A percentile compares a stretch with the other conserved stretches of the same genome.
These are phyloP conservation scores for Citrus inodora DNA, from an alignment of 345 rosid species.

Conservation along the genomic window DNA sequence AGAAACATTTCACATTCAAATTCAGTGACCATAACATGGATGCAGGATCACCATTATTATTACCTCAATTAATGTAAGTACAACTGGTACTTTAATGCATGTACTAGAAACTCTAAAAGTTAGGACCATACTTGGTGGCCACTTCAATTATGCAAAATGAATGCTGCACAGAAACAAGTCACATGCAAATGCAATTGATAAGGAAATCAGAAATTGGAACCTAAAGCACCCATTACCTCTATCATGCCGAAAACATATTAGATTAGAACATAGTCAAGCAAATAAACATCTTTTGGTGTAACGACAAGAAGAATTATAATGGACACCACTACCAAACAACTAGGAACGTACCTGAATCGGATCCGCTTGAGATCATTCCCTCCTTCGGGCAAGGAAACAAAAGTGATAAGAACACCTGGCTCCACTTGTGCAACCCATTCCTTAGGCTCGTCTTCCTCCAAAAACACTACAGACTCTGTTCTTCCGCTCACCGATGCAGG, in stretches of 20 bases:
- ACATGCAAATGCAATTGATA: slow-evolving; percentile 13
- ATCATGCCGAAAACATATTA: not conserved
- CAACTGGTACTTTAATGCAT: not conserved
- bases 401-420: slow-evolving; percentile 95
- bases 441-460: slow-evolving; percentile 92
- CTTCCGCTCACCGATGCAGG: slow-evolving; percentile 83
- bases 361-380: slow-evolving; percentile 93
- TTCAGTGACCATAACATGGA: not conserved
- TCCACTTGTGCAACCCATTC: slow-evolving; percentile 99
- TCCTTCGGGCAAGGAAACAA: slow-evolving; percentile 82
- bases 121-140: slow-evolving; percentile 19
- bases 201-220: not conserved
- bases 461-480: slow-evolving; percentile 68
- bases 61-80: not conserved
- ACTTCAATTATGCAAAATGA: slow-evolving; percentile 8
- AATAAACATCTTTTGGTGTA: slow-evolving; percentile 2
- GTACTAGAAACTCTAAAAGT: slow-evolving; percentile 5
- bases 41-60: not conserved
- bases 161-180: slow-evolving; percentile 9
- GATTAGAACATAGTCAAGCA: slow-evolving; percentile 6
- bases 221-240: slow-evolving; percentile 9
- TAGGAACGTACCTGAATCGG: slow-evolving; percentile 73
- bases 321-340: not conserved
- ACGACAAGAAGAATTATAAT: slow-evolving; percentile 5
- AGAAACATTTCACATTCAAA: not conserved